Evolutionary conservation across 257 asterid species (phyloP).

Genomic region (Ehretia macrophylla): DNA sequence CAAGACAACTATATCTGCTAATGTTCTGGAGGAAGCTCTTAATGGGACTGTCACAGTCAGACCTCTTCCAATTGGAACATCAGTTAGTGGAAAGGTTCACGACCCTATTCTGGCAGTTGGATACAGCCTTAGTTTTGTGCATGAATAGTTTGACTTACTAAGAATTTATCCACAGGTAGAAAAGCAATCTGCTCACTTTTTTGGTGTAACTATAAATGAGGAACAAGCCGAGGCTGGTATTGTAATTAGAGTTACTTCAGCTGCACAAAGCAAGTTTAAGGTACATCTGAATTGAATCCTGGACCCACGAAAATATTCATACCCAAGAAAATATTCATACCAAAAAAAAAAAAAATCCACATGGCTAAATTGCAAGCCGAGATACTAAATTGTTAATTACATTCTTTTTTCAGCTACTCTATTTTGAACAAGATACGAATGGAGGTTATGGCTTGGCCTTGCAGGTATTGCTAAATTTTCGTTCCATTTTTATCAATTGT

Average conservation of each 20-base stretch:
- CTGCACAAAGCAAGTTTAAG: conserved; percentile 98
- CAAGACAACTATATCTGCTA: conserved; percentile 94
- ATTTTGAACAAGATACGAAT: conserved; percentile 85
- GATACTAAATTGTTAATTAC: conserved; percentile 18
- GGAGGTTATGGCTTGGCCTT: conserved; percentile 98
- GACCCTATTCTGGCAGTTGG: background rate
- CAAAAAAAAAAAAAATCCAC: no score
- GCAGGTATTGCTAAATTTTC: conserved; percentile 49
- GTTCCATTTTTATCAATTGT: background rate
- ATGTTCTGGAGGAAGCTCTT: conserved; percentile 97
- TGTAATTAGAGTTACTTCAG: conserved; percentile 92
- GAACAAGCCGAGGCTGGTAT: conserved; percentile 93
- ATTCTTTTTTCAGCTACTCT: conserved; percentile 56
- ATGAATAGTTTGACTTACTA: background rate
- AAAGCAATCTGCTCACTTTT: conserved; percentile 95
- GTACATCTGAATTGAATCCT: conserved; percentile 24
- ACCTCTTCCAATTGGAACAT: conserved; percentile 94
- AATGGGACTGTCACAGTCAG: conserved; percentile 94
- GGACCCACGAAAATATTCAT: background rate
- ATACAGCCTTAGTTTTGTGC: background rate
- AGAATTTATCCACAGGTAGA: conserved; percentile 61
- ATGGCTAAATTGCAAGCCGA: background rate
- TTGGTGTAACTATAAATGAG: conserved; percentile 88
- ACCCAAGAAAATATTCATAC: no score
- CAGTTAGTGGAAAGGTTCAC: conserved; percentile 85